Base-by-base conservation (phyloP, 208 protist species). In the Acanthamoeba comandoni region DNA sequence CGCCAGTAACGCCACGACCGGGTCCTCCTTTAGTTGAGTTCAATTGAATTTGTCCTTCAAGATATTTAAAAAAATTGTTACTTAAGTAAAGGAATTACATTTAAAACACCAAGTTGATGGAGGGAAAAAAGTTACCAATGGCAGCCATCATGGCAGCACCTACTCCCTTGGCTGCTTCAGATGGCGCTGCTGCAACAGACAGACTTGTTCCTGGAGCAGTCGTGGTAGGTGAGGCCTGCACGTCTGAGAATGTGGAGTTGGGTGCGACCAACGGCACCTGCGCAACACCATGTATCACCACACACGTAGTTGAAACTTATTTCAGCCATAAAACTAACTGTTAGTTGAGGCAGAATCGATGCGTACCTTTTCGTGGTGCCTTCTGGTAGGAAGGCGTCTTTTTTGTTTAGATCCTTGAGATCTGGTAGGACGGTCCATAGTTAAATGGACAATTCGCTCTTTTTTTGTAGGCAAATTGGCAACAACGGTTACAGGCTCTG, bases 131-230 rank as follows among this genome's bases (percentile, higher is more conserved):
- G 35, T n/a, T 12, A 13, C 24, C 31, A 17, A 51, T 51, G 29
- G 70, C 70, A n/a, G 70, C 70, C 70, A 80, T 80, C 70, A 80
- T 80, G 4, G 70, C 70, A n/a, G 43, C 70, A 8, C 70, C 70
- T 29, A 80, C 57, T 29, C 70, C 70, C 70, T 15, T 39, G 31
- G 22, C 9, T 29, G 29, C 31, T 26, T 8, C 70, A 51, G 70
- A 13, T 24, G 26, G 12, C 29, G 70, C 48, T 24, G 22, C 70
- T 5, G 70, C 70, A n/a, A 80, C 70, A 11, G 70, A 39, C 8
- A 29, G 26, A 43, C 35, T 5, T 29, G 70, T 58, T 22, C 12
- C 19, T 2, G 43, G 17, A 9, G 70, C 70, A 2, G 22, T 29
- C 5, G 70, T n/a, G 19, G 70, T 22, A 15, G 70, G 31, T 4